A percentile compares a stretch with the other conserved stretches of the same genome.
These are phyloP conservation scores for Aspergillus bridgeri DNA, from an alignment of 495 filamentous ascomycete species.

Conservation along the genomic window DNA sequence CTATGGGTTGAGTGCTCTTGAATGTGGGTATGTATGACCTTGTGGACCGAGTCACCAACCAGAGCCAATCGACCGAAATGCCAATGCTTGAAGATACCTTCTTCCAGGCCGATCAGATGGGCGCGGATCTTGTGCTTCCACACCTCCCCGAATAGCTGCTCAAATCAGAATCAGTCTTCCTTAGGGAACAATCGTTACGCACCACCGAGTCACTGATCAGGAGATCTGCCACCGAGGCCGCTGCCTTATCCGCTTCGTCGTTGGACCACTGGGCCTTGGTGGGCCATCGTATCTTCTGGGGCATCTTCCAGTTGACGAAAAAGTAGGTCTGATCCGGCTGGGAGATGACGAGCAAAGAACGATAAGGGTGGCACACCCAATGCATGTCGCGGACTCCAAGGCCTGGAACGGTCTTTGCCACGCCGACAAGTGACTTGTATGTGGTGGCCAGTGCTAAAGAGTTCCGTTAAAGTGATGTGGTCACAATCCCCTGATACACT, in stretches of 20 bases:
- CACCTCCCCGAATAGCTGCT: constrained; percentile 30
- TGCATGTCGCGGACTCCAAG: not conserved
- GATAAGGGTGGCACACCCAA: not conserved
- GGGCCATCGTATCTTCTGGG: not conserved
- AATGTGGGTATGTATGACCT: too few relatives aligned
- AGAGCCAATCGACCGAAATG: constrained; percentile 24
- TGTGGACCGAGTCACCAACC: constrained; percentile 26
- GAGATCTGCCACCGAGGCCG: constrained; percentile 25
- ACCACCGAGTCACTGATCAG: constrained; percentile 16
- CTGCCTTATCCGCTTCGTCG: not conserved
- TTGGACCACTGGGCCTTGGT: not conserved
- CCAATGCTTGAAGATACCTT: constrained; percentile 25
- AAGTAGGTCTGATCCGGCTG: not conserved
- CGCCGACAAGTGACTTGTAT: too few relatives aligned
- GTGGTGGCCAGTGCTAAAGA: too few relatives aligned
- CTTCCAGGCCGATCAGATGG: constrained; percentile 21
- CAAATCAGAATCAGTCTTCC: too few relatives aligned
- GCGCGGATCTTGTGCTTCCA: constrained; percentile 14
- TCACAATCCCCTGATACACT: too few relatives aligned
- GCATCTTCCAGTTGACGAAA: not conserved
- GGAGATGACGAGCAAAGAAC: not conserved
- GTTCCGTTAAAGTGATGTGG: too few relatives aligned
- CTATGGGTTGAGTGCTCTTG: too few relatives aligned
- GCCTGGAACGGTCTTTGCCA: not conserved
- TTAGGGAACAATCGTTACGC: too few relatives aligned